phyloP scores from a whole-genome alignment of 2,329 filamentous ascomycete genomes.

The Monilinia laxa region DNA sequence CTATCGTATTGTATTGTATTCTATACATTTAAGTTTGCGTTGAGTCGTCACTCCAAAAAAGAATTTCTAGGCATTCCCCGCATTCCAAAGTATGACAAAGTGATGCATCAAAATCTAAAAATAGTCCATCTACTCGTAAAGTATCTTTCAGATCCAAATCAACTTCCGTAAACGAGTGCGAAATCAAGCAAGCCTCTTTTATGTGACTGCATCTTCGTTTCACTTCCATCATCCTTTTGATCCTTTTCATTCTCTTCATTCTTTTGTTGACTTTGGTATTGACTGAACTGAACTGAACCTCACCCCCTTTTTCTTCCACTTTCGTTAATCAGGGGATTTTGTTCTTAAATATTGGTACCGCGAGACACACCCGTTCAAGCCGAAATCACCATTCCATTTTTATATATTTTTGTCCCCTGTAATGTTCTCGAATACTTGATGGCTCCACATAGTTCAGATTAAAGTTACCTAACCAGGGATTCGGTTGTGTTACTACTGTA shows the following conservation, averaged over 20 bases:
- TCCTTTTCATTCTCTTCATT: too few relatives aligned
- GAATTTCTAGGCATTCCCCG: too few relatives aligned
- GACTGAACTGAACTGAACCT: background rate
- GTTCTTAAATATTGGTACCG: background rate
- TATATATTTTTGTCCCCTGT: background rate
- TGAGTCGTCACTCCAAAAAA: too few relatives aligned
- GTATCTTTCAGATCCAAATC: background rate
- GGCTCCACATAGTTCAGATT: background rate
- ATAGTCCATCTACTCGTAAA: background rate
- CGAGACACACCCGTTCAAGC: conserved; percentile 2
- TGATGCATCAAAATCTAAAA: background rate
- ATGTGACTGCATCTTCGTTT: background rate
- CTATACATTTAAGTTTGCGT: too few relatives aligned
- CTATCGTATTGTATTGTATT: too few relatives aligned
- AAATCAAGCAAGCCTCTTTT: background rate
- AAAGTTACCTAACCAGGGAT: background rate
- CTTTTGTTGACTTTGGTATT: background rate
- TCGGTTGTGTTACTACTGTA: background rate
- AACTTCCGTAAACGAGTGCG: background rate
- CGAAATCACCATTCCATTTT: conserved; percentile 13
- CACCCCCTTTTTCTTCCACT: conserved; percentile 11
- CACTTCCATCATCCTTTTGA: background rate
- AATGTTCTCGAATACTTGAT: conserved; percentile 11
- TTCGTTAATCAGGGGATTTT: background rate
- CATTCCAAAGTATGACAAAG: background rate